Evolutionary conservation across 2,329 filamentous ascomycete species (phyloP), one percentile per base, ranked within the genome.

Genomic region (Dactylellina cionopaga): DNA sequence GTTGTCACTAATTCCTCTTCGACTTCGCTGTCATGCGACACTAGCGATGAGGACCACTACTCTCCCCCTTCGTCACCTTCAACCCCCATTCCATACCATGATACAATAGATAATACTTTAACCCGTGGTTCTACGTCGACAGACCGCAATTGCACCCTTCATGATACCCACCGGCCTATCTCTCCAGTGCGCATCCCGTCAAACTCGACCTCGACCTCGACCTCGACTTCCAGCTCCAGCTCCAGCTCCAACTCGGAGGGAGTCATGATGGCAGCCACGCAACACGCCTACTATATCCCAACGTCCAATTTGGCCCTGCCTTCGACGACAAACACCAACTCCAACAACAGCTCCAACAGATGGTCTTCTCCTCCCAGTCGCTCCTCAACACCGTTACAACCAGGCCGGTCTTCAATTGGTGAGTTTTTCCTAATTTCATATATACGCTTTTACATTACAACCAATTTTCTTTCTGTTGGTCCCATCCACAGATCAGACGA

Each of bases 1-100:
- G 37, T 11, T 6, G 22, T 33, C 41, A n/a, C n/a, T n/a, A n/a
- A n/a, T 47, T 31, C 35, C 58, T 27, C 49, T 7, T 35, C 35
- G 25, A 24, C 46, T 51, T 68, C 54, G 54, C 63, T 68, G 63
- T 68, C 63, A 68, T 68, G 54, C 63, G 63, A 68, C 63, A 59
- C 62, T 37, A 55, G 37, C 35, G 24, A 31, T 41, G 31, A 19
- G 13, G 33, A 29, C 17, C 15, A 46, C 19, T 46, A 17, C 41
- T 44, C 24, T 2, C 27, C 56, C 19, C 19, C 56, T 17, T 27
- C 43, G 7, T 49, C 37, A 22, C 43, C 51, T n/a, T 11, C 31
- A 17, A 41, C 19, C 2, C 25, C 11, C 19, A 9, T 22, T 24
- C 13, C 29, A 19, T 52, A 46, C 17, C n/a, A 31, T 24, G n/a